Conservation (phyloP, 345 rosid genomes). For the Melastoma malabathricum region DNA sequence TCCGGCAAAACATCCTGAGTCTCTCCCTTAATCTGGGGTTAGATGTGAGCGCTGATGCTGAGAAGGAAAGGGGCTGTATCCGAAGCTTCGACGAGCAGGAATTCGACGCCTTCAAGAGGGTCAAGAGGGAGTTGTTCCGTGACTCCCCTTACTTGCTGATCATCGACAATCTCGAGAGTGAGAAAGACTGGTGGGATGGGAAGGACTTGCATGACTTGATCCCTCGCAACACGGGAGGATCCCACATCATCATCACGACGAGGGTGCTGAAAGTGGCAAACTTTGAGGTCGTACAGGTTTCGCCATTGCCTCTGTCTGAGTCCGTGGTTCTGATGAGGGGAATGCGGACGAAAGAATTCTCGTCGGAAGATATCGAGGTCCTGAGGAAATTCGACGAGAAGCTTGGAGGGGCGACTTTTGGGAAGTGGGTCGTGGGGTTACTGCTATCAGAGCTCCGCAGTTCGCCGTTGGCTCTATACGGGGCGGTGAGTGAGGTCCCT, state of each 20-base stretch:
- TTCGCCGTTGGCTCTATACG: constrained; percentile 59
- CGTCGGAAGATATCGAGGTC: constrained; percentile 45
- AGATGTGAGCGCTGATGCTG: constrained; percentile 81
- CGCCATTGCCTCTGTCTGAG: constrained; percentile 41
- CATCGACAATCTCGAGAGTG: constrained; percentile 86
- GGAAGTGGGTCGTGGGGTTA: constrained; percentile 61
- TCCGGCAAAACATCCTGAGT: constrained; percentile 71
- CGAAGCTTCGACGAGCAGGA: constrained; percentile 84
- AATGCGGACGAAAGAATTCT: constrained; percentile 52
- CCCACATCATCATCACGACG: constrained; percentile 78
- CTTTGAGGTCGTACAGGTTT: constrained; percentile 54
- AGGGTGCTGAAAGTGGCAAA: constrained; percentile 64
- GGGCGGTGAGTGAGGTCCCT: constrained; percentile 55
- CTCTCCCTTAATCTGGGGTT: constrained; percentile 63
- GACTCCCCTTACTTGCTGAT: constrained; percentile 81
- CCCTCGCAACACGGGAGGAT: constrained; percentile 72
- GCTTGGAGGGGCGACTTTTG: constrained; percentile 60
- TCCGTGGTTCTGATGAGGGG: constrained; percentile 62
- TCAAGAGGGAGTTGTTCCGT: constrained; percentile 62
- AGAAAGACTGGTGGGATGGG: constrained; percentile 95
- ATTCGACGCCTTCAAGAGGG: constrained; percentile 74
- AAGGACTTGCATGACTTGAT: constrained; percentile 75
- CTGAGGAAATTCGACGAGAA: constrained; percentile 58
- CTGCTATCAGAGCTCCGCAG: constrained; percentile 63
- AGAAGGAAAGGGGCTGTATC: constrained; percentile 67